Conservation (phyloP, 2,329 filamentous ascomycete species). For the Domatiomyces globalis region DNA sequence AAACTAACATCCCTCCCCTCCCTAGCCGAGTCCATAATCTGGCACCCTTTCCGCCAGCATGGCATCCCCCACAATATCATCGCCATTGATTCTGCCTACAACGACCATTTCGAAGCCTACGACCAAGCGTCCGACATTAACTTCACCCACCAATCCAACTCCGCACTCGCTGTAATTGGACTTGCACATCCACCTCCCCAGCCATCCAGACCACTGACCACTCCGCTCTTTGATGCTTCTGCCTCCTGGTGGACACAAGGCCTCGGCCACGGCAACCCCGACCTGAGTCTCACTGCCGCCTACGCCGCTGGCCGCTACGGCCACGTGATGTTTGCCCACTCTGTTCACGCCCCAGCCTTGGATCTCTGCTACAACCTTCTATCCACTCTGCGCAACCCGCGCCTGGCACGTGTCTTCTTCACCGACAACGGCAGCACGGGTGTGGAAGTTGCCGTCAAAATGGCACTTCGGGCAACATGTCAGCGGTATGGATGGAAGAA, state of each 20-base stretch:
- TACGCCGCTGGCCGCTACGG: slow-evolving; percentile 74
- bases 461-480: slow-evolving; percentile 59
- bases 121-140: slow-evolving; percentile 14
- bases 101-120: slow-evolving; percentile 60
- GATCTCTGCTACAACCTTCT: slow-evolving; percentile 53
- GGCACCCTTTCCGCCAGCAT: slow-evolving; percentile 83
- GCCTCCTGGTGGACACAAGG: slow-evolving; percentile 90
- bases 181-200: not conserved
- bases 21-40: slow-evolving; percentile 52
- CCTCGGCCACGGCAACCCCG: slow-evolving; percentile 62
- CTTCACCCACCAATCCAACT: not conserved
- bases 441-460: slow-evolving; percentile 72
- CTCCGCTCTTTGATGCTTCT: slow-evolving; percentile 64
- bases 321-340: slow-evolving; percentile 75
- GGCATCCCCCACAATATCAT: slow-evolving; percentile 50
- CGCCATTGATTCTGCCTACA: slow-evolving; percentile 66
- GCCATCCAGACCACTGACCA: slow-evolving; percentile 30
- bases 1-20: slow-evolving; percentile 47
- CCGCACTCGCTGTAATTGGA: slow-evolving; percentile 8
- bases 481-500: slow-evolving; percentile 49
- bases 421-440: slow-evolving; percentile 76
- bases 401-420: slow-evolving; percentile 60
- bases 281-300: slow-evolving; percentile 58
- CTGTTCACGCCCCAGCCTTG: slow-evolving; percentile 65
- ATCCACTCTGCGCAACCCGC: slow-evolving; percentile 44